Evolutionary conservation across 73 alveolate species (phyloP).

Genomic region (Halteria grandinella): DNA sequence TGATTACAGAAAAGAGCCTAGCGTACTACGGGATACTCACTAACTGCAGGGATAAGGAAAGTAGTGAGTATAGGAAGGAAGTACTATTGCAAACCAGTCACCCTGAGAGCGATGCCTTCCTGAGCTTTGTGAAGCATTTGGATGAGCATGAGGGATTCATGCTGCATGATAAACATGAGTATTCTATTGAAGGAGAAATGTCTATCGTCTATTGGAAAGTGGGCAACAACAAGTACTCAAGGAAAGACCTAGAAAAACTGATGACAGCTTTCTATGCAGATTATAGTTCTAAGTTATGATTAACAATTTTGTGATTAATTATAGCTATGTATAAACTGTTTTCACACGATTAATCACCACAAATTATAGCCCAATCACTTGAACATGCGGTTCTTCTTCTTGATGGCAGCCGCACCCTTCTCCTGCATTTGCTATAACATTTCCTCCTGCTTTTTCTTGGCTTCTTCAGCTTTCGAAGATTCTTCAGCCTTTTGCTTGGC

Average conservation of each 20-base stretch:
- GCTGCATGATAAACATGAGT: not conserved
- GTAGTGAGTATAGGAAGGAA: constrained; percentile 1
- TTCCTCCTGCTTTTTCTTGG: constrained; percentile 30
- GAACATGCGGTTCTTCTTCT: constrained; percentile 59
- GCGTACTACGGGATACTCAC: constrained; percentile 7
- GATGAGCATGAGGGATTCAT: not conserved
- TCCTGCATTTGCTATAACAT: constrained; percentile 49
- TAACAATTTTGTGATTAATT: not conserved
- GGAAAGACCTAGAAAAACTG: constrained; percentile 23
- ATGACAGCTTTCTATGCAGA: not conserved
- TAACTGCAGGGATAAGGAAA: constrained; percentile 1
- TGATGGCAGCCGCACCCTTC: not conserved
- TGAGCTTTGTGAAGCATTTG: not conserved
- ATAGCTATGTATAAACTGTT: not conserved
- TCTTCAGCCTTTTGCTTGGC: constrained; percentile 26
- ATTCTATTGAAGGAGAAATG: not conserved
- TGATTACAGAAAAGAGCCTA: constrained; percentile 13
- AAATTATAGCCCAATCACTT: constrained; percentile 20
- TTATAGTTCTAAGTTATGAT: constrained; percentile 3
- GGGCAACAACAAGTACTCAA: constrained; percentile 17
- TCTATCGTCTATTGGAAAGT: constrained; percentile 8
- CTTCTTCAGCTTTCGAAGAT: constrained; percentile 24
- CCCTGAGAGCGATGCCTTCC: not conserved
- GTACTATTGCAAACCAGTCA: not conserved
- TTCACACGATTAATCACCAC: not conserved